Base-by-base conservation (phyloP, 192 early-diverging fungal species). In the Coemansia sp. region DNA sequence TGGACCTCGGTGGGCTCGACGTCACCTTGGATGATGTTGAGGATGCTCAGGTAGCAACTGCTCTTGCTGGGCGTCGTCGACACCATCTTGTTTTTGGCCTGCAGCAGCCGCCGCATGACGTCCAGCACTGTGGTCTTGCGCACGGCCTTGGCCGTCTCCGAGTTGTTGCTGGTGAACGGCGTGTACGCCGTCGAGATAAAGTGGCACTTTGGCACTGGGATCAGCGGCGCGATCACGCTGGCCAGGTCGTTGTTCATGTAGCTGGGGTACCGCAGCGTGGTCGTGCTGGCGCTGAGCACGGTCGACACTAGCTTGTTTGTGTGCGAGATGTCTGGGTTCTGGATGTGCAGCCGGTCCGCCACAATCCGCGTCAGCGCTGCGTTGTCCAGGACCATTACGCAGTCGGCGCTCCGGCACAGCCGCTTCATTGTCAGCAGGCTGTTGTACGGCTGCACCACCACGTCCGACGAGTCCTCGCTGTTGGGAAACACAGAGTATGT, bases 241-340 rank as follows among this genome's bases (percentile, higher is more conserved):
- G 94, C 91, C 35, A 99, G 78, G 59, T 99, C 94, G 65, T 99
- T 99, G 78, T 99, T 96, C 96, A 99, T 99, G 65, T 96, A 99
- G 46, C 94, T 91, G 23, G 96, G 96, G 73, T 99, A 99, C 45
- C 96, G 85, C 33, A 99, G 73, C 12, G 94, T 97, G 4, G 87
- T 94, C 16, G 96, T 99, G 62, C 87, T 90, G 12, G 96, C 92
- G 23, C 86, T 88, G 83, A 99, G 95, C 22, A 99, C 96, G 5
- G 96, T 99, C 9, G 96, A 93, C n/a, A 96, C 95, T 28, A 99
- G 77, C 69, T 96, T 92, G 70, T 96, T 96, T 7, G 91, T 91
- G 64, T 96, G 94, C 32, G 88, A 80, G 63, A 96, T 96, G 10
- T 90, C 91, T 7, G 96, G 94, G 37, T 88, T 92, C 57, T 88